These are phyloP conservation scores for Digitaria exilis DNA, from an alignment of 202 grass and related monocot genomes.

Conservation along the genomic window DNA sequence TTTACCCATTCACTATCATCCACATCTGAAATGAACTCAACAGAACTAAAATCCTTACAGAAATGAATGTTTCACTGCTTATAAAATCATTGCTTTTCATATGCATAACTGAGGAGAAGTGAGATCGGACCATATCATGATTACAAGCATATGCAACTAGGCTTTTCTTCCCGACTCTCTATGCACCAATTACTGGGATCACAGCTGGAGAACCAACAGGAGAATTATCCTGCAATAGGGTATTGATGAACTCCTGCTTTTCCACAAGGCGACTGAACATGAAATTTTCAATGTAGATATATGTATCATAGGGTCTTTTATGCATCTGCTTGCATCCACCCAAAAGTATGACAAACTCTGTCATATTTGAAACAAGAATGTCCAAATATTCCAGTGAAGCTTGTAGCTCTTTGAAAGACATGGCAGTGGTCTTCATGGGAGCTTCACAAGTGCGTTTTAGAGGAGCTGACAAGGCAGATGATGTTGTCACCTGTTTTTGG, in stretches of 20 bases:
- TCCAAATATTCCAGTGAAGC: conserved; percentile 3
- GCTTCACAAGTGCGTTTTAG: neutral
- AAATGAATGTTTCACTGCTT: too few species aligned
- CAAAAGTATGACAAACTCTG: conserved; percentile 33
- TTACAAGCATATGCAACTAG: conserved; percentile 14
- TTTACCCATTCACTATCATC: conserved; percentile 21
- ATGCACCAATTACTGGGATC: conserved; percentile 1
- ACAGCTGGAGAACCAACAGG: neutral
- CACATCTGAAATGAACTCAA: conserved; percentile 26
- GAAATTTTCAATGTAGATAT: conserved; percentile 38
- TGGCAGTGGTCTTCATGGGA: neutral
- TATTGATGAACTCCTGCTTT: conserved; percentile 11
- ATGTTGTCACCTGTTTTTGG: neutral
- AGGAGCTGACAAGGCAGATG: neutral
- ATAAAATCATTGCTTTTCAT: too few species aligned
- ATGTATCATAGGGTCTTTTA: neutral
- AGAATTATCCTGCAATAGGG: conserved; percentile 32
- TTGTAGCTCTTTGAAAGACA: neutral
- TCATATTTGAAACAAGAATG: neutral
- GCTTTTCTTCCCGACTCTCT: conserved; percentile 37
- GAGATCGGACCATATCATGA: conserved; percentile 1
- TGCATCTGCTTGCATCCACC: conserved; percentile 4
- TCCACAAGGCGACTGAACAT: conserved; percentile 38
- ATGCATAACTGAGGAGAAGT: conserved; percentile 26
- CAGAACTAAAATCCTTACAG: neutral